A percentile compares a stretch with the other conserved stretches of the same genome.
Conservation (phyloP, 2,329 filamentous ascomycete genomes). For the Tolypocladium amazonense region DNA sequence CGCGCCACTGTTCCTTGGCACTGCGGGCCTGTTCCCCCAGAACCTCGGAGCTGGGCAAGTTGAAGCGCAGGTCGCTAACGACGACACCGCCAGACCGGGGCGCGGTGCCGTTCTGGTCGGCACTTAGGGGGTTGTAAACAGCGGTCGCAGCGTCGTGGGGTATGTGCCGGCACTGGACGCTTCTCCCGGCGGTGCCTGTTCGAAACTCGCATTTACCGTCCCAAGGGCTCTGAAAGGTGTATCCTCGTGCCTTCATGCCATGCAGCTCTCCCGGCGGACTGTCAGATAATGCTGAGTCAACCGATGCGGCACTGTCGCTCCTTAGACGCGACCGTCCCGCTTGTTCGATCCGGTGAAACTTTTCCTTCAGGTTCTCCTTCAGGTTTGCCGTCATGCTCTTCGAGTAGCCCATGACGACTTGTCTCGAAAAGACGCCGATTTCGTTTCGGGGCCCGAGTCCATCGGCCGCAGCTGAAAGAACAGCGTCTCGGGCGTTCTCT, state of each 20-base stretch:
- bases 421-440: slow-evolving; percentile 34
- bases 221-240: slow-evolving; percentile 80
- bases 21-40: slow-evolving; percentile 25
- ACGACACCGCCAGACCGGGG: slow-evolving; percentile 23
- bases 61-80: slow-evolving; percentile 84
- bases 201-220: slow-evolving; percentile 77
- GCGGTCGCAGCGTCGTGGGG: slow-evolving; percentile 33
- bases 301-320: slow-evolving; percentile 19
- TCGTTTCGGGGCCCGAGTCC: slow-evolving; percentile 7
- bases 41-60: slow-evolving; percentile 55
- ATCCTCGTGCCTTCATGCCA: slow-evolving; percentile 46
- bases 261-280: neutral
- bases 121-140: slow-evolving; percentile 33
- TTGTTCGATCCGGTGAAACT: slow-evolving; percentile 27
- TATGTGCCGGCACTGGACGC: slow-evolving; percentile 64
- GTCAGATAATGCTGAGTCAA: slow-evolving; percentile 11
- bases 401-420: slow-evolving; percentile 47
- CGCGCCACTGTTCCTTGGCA: slow-evolving; percentile 25
- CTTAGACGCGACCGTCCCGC: slow-evolving; percentile 14
- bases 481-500: slow-evolving; percentile 13
- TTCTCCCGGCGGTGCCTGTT: slow-evolving; percentile 65
- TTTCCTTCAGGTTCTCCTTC: slow-evolving; percentile 34
- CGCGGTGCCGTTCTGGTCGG: slow-evolving; percentile 18
- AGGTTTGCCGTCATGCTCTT: slow-evolving; percentile 38
- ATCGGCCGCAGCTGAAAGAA: slow-evolving; percentile 5